These are phyloP conservation scores for Neopestalotiopsis clavispora DNA, from an alignment of 2,329 filamentous ascomycete genomes.

Conservation along the genomic window DNA sequence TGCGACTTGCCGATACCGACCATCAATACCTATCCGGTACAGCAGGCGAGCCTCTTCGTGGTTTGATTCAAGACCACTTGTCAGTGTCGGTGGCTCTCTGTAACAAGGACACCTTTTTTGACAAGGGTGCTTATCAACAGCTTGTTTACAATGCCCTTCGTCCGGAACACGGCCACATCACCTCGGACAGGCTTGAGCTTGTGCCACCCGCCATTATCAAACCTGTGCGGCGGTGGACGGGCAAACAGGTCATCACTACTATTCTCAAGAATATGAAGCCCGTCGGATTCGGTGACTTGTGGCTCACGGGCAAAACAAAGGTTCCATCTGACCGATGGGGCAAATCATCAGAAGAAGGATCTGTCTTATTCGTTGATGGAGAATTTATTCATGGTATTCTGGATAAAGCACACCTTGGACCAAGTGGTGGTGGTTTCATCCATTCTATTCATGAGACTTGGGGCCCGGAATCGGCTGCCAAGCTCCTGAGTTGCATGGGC, in stretches of 20 bases:
- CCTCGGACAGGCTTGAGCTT: conserved; percentile 80
- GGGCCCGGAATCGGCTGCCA: conserved; percentile 84
- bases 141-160: conserved; percentile 89
- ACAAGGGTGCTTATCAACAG: conserved; percentile 86
- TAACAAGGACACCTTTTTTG: conserved; percentile 90
- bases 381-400: conserved; percentile 90
- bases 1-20: conserved; percentile 93
- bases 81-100: conserved; percentile 92
- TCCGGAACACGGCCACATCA: conserved; percentile 88
- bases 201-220: conserved; percentile 83
- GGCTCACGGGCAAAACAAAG: conserved; percentile 78
- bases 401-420: conserved; percentile 94
- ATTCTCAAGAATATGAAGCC: conserved; percentile 93
- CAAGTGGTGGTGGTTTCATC: conserved; percentile 82
- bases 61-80: conserved; percentile 97
- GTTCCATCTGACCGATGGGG: conserved; percentile 84
- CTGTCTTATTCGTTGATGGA: conserved; percentile 83
- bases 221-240: conserved; percentile 85
- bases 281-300: conserved; percentile 74
- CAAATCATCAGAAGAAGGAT: conserved; percentile 74
- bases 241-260: conserved; percentile 93
- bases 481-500: conserved; percentile 86
- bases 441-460: conserved; percentile 94
- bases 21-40: conserved; percentile 96
- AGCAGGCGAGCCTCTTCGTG: conserved; percentile 89